Evolutionary conservation across 2,329 filamentous ascomycete species (phyloP).

Genomic region (Fusarium devonianum): DNA sequence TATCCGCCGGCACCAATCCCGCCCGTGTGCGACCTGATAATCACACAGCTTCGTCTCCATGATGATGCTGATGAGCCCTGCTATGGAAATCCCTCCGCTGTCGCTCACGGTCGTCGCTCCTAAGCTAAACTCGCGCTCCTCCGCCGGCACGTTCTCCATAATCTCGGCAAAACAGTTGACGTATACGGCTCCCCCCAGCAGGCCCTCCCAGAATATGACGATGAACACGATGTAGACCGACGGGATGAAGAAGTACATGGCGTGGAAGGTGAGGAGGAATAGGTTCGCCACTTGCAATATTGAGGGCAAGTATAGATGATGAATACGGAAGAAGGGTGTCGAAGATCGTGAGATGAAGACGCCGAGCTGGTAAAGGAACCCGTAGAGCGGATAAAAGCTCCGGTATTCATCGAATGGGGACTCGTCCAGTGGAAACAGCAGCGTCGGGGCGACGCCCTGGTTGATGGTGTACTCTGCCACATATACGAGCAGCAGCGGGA

Average conservation of each 20-base stretch:
- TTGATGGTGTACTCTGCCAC: conserved; percentile 98
- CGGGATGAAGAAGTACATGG: conserved; percentile 81
- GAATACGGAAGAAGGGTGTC: conserved; percentile 84
- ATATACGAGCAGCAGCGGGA: conserved; percentile 90
- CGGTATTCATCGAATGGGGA: conserved; percentile 84
- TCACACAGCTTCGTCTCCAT: conserved; percentile 83
- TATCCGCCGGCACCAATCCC: conserved; percentile 74
- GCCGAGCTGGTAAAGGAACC: conserved; percentile 91
- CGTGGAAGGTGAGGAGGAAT: conserved; percentile 74
- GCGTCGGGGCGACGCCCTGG: conserved; percentile 87
- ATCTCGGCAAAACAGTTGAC: conserved; percentile 97
- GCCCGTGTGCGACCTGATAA: conserved; percentile 83
- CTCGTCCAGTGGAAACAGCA: conserved; percentile 80
- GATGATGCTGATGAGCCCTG: conserved; percentile 81
- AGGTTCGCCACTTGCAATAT: conserved; percentile 84
- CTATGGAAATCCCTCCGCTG: conserved; percentile 87
- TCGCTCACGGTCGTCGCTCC: conserved; percentile 92
- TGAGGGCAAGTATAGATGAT: conserved; percentile 81
- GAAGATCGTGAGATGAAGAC: conserved; percentile 95
- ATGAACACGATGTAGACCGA: conserved; percentile 85
- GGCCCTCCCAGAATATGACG: conserved; percentile 91
- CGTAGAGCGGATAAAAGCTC: conserved; percentile 93
- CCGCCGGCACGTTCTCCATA: conserved; percentile 76
- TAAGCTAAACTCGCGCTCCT: conserved; percentile 89
- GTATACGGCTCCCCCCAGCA: conserved; percentile 90